Evolutionary conservation across 768 basidiomycete genomes (phyloP).

Genomic region (Favolaschia claudopus): DNA sequence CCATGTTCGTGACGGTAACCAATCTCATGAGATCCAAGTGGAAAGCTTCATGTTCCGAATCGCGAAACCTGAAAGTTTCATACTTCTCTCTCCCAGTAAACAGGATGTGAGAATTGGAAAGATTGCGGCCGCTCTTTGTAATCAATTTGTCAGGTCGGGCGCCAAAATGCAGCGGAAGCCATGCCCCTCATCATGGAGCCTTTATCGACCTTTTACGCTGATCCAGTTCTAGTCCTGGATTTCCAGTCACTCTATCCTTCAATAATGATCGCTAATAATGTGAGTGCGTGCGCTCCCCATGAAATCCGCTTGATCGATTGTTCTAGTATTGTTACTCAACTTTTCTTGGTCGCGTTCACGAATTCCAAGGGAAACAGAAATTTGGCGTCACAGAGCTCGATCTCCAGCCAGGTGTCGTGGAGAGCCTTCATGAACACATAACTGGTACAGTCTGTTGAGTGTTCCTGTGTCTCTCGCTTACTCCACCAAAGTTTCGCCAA

Average conservation of each 20-base stretch:
- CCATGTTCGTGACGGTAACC: too few relatives aligned
- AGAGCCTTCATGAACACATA: slow-evolving; percentile 77
- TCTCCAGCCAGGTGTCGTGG: slow-evolving; percentile 70
- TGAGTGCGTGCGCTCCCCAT: background rate
- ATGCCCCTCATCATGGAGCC: slow-evolving; percentile 97
- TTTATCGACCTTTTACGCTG: slow-evolving; percentile 89
- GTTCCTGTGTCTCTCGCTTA: background rate
- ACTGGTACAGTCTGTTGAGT: slow-evolving; percentile 57
- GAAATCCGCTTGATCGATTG: background rate
- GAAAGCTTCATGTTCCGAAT: slow-evolving; percentile 99
- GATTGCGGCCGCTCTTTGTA: background rate
- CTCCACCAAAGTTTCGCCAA: slow-evolving; percentile 47
- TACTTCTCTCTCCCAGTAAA: slow-evolving; percentile 89
- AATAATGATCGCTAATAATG: slow-evolving; percentile 97
- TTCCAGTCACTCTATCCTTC: slow-evolving; percentile 98
- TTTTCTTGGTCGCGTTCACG: slow-evolving; percentile 86
- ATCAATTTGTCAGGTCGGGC: slow-evolving; percentile 73
- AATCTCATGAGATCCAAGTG: slow-evolving; percentile 54
- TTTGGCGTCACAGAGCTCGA: slow-evolving; percentile 84
- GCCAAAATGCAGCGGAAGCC: slow-evolving; percentile 95
- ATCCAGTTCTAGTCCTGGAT: slow-evolving; percentile 92
- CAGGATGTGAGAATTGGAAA: too few relatives aligned
- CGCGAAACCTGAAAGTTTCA: slow-evolving; percentile 93
- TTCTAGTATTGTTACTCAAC: slow-evolving; percentile 89
- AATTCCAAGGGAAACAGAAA: slow-evolving; percentile 89